Evolutionary conservation across 2,329 filamentous ascomycete genomes (phyloP).

Genomic region (Fusarium scirpi): DNA sequence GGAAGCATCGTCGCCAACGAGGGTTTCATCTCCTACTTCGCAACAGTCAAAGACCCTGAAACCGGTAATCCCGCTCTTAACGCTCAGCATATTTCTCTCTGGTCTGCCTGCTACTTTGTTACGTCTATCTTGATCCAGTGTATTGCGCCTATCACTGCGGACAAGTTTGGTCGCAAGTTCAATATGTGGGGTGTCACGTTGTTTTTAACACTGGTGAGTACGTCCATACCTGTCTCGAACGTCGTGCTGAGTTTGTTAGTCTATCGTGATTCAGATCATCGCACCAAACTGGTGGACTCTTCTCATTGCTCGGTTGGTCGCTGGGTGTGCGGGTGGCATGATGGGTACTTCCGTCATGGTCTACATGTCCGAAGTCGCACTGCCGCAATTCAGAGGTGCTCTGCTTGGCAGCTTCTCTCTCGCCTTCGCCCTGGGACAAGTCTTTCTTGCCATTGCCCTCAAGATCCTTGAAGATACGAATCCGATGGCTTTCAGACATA

Average conservation of each 20-base stretch:
- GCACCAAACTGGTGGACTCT: neutral
- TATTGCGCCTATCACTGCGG: neutral
- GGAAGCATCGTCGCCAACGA: neutral
- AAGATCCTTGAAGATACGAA: neutral
- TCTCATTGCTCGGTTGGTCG: neutral
- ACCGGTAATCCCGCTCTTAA: neutral
- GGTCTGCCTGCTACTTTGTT: neutral
- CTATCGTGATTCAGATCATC: neutral
- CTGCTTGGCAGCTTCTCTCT: neutral
- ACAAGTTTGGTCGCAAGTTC: neutral
- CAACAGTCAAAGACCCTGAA: neutral
- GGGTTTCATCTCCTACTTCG: neutral
- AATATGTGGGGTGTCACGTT: neutral
- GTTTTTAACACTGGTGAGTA: neutral
- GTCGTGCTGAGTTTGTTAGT: neutral
- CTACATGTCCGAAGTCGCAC: neutral
- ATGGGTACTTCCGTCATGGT: neutral
- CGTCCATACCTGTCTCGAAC: neutral
- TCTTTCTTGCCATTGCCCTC: neutral
- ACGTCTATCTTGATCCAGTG: neutral
- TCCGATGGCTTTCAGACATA: neutral
- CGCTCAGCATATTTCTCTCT: neutral
- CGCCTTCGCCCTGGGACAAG: neutral
- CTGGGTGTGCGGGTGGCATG: neutral
- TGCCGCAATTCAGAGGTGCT: neutral